phyloP scores from a whole-genome alignment of 768 basidiomycete genomes.

The Dictyophora rubrovolvata region DNA sequence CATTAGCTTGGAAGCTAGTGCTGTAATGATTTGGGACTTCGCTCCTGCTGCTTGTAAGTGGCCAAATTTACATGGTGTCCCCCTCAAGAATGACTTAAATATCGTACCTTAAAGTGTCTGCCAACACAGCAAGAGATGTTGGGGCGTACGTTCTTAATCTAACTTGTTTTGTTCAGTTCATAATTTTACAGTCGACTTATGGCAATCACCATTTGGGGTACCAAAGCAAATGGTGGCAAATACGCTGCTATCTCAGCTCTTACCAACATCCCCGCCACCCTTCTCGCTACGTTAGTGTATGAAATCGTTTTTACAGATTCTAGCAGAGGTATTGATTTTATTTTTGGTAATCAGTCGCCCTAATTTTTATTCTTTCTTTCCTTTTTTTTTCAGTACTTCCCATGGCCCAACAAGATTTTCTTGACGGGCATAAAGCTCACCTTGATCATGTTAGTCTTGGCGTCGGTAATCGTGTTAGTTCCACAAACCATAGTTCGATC shows the following conservation, averaged over 20 bases:
- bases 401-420: conserved; percentile 13
- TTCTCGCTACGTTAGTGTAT: conserved; percentile 44
- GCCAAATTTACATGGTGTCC: not conserved
- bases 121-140: conserved; percentile 61
- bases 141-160: conserved; percentile 26
- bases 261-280: conserved; percentile 54
- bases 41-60: conserved; percentile 37
- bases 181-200: conserved; percentile 32
- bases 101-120: conserved; percentile 32
- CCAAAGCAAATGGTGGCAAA: conserved; percentile 35
- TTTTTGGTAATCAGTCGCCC: not conserved
- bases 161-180: not conserved
- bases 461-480: not conserved
- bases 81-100: not conserved
- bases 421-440: conserved; percentile 10
- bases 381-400: conserved; percentile 7
- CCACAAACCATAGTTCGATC: not conserved
- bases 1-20: conserved; percentile 7
- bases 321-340: conserved; percentile 29
- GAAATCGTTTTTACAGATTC: conserved; percentile 50
- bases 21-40: conserved; percentile 50
- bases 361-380: not conserved
- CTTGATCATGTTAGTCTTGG: not conserved
- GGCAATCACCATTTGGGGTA: conserved; percentile 53
- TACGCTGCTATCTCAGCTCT: conserved; percentile 58